Evolutionary conservation across 1,139 yeast genomes (phyloP), one percentile per base, ranked within the genome.

Genomic region (Yamadazyma aaseri): DNA sequence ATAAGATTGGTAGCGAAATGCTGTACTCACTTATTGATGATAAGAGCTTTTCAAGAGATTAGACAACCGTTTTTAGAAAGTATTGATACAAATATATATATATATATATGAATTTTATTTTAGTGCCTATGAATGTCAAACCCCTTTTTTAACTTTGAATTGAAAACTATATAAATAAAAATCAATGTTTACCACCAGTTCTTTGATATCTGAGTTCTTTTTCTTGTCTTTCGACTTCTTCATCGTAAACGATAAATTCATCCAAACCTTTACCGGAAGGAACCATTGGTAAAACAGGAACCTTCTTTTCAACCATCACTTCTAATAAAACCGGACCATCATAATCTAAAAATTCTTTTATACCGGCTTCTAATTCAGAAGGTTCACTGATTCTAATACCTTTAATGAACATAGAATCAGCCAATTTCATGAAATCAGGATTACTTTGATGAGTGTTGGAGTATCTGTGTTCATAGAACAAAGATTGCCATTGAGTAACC

Each of bases 401-500:
- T 56, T 82, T 80, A 49, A 87, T 66, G 34, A 95, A 95, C 96
- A 90, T 89, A 29, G 96, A 81, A 32, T 92, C 96, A 17, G 97
- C 95, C 40, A 92, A 73, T 61, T 85, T 86, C 76, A 86, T 79
- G 58, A 90, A 92, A 60, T 92, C 82, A 36, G 98, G 98, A 65
- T 90, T 90, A 46, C 77, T 61, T 67, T 92, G 98, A 68, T 92
- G 97, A 14, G 98, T 90, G 65, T 92, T 97, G 8, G 97, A 76
- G 61, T 86, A 92, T 67, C 98, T 82, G 64, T 92, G 92, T 62
- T 92, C 96, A 65, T 92, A 92, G 71, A 92, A 92, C 45, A 92
- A 72, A 12, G 96, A 85, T 70, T 92, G 98, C 98, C 98, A 92
- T 66, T 92, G 98, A 14, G 97, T 92, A 39, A 92, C 98, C 98